phyloP scores from a whole-genome alignment of 805 yeast genomes.

The Metschnikowia borealis region DNA sequence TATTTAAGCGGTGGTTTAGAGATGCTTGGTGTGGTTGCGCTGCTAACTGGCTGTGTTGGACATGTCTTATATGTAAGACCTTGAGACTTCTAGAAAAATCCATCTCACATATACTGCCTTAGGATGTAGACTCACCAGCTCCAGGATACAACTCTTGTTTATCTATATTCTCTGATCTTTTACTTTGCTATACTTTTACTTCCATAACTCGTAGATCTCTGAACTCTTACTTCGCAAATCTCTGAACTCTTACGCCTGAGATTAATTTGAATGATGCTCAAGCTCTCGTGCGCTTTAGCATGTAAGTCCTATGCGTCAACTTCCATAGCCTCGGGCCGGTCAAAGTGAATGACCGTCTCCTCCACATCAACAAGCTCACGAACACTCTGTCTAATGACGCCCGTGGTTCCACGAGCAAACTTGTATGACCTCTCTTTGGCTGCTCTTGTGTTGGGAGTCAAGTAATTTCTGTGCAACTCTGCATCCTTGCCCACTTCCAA shows the following conservation, averaged over 20 bases:
- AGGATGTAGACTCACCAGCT: neutral
- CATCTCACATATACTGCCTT: neutral
- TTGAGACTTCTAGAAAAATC: conserved; percentile 5
- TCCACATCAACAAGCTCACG: conserved; percentile 64
- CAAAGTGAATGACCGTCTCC: conserved; percentile 51
- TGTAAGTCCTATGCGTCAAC: conserved; percentile 31
- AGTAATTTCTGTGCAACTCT: conserved; percentile 74
- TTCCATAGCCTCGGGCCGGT: conserved; percentile 35
- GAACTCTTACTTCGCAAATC: neutral
- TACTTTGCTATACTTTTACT: neutral
- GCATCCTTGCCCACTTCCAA: conserved; percentile 94
- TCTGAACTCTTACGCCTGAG: neutral
- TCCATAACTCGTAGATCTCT: neutral
- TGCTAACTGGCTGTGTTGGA: neutral
- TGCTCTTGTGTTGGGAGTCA: conserved; percentile 86
- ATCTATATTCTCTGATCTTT: neutral
- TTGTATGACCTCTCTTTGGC: conserved; percentile 78
- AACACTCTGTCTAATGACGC: conserved; percentile 65
- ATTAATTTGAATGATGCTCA: neutral
- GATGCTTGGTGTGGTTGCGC: neutral
- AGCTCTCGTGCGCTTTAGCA: neutral
- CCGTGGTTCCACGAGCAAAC: conserved; percentile 93
- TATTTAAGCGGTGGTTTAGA: conserved; percentile 24
- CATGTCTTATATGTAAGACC: conserved; percentile 1
- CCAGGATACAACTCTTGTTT: neutral